Base-by-base conservation (phyloP, 1,139 yeast genomes). In the Dujonia santamariae region DNA sequence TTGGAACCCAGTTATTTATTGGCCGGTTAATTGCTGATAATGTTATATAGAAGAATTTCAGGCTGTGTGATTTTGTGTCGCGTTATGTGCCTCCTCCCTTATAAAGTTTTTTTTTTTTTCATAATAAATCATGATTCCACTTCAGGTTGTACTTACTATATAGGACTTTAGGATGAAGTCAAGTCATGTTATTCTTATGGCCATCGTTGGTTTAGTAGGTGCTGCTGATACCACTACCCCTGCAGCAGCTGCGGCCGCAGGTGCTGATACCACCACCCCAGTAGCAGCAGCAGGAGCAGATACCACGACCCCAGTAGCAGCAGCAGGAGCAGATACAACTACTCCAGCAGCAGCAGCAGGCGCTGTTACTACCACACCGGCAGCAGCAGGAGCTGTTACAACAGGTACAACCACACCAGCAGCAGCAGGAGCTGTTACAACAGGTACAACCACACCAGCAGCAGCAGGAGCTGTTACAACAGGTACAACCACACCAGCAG, bases 381-480 rank as follows among this genome's bases (percentile, higher is more conserved):
- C 44, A 14, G 37, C 40, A 17, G 33, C 43, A 4, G 32, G 44
- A n/a, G 38, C 48, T 26, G 40, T 39, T 7, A 32, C 39, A 14
- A 32, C 40, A 3, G 34, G 46, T 14, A 30, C 39, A 14, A 33
- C 43, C 3, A 32, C 46, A 11, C 36, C 45, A 26, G 39, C 42
- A 14, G 39, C 43, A 21, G 44, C 32, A 8, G 35, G 44, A 20
- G 38, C 43, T 5, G 34, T 39, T 19, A 30, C 46, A 12, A 25
- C 39, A 20, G 32, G 47, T 5, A 35, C 48, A 6, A 26, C 42
- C n/a, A 32, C 44, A 11, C 32, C 38, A 17, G 33, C 44, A 20
- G 36, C 42, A n/a, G 38, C 47, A 12, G 34, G 39, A n/a, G 32
- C 48, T 19, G 30, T 40, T 15, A 37, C 43, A 9, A 32, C 41